phyloP scores from a whole-genome alignment of 1,284 basidiomycete species.

The Sporisorium iseilematis-ciliati region DNA sequence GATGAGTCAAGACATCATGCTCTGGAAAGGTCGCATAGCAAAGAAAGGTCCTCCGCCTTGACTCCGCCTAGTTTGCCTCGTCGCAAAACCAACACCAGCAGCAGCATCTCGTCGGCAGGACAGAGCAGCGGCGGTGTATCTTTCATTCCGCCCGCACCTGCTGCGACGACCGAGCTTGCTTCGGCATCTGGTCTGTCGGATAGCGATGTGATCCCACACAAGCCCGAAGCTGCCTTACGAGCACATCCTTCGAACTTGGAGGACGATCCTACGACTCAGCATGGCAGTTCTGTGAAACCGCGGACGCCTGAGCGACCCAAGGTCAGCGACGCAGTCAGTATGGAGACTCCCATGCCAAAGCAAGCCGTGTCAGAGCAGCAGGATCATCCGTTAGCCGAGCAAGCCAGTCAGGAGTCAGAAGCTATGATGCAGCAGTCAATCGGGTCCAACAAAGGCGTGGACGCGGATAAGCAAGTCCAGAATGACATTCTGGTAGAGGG shows the following conservation, averaged over 20 bases:
- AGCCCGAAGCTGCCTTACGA: conserved; percentile 4
- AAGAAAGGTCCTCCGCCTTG: conserved; percentile 2
- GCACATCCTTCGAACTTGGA: not conserved
- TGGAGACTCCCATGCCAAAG: conserved; percentile 4
- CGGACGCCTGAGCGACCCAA: conserved; percentile 18
- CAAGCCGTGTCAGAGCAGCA: not conserved
- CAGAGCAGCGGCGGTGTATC: conserved; percentile 33
- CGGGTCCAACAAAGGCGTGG: not conserved
- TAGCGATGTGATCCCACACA: not conserved
- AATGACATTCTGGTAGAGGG: not conserved
- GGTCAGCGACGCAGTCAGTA: not conserved
- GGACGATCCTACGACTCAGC: not conserved
- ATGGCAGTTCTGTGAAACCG: not conserved
- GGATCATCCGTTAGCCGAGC: not conserved
- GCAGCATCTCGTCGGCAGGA: conserved; percentile 41
- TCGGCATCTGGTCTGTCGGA: conserved; percentile 20
- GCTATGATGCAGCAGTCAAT: not conserved
- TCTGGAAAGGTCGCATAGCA: conserved; percentile 26
- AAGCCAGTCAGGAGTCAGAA: not conserved
- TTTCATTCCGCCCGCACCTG: conserved; percentile 47
- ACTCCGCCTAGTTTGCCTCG: conserved; percentile 23
- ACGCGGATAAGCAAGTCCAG: not conserved
- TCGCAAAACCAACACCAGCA: conserved; percentile 27
- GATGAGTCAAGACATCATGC: conserved; percentile 23
- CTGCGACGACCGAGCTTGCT: conserved; percentile 36